These are phyloP conservation scores for Articulospora tetracladia DNA, from an alignment of 495 filamentous ascomycete genomes.

Conservation along the genomic window DNA sequence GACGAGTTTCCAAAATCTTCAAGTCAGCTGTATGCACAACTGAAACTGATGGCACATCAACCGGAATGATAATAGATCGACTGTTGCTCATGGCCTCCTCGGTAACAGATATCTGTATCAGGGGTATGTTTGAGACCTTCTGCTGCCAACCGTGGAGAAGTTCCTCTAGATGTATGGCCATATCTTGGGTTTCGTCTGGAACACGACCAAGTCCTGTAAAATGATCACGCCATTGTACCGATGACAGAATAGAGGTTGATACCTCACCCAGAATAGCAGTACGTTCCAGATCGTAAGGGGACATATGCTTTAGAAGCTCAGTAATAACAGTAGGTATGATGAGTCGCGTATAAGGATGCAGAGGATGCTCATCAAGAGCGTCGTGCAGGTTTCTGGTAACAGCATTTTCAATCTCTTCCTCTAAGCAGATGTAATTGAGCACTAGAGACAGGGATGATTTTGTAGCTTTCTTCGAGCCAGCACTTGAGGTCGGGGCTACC, in stretches of 20 bases:
- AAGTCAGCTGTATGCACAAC: conserved; percentile 84
- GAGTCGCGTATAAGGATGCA: conserved; percentile 42
- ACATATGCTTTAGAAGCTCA: conserved; percentile 46
- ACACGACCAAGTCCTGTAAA: conserved; percentile 39
- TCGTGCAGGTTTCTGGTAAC: conserved; percentile 34
- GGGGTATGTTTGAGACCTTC: conserved; percentile 30
- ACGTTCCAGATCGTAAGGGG: conserved; percentile 57
- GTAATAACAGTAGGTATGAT: conserved; percentile 45
- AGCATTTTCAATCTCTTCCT: conserved; percentile 59
- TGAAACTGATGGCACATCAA: conserved; percentile 82
- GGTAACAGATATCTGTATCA: conserved; percentile 21
- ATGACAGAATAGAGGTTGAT: conserved; percentile 27
- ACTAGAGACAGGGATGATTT: conserved; percentile 61
- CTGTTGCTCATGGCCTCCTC: conserved; percentile 13
- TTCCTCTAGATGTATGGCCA: conserved; percentile 25
- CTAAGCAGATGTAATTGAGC: conserved; percentile 73
- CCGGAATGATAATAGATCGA: conserved; percentile 61
- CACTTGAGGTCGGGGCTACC: conserved; percentile 24
- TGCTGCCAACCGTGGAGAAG: conserved; percentile 37
- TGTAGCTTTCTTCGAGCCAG: conserved; percentile 31
- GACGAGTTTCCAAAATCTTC: conserved; percentile 29
- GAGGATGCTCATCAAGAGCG: conserved; percentile 34
- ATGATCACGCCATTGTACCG: conserved; percentile 34
- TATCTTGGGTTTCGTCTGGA: conserved; percentile 20
- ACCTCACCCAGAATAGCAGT: conserved; percentile 49